Evolutionary conservation across 2,329 filamentous ascomycete species (phyloP), one percentile per base, ranked within the genome.

Genomic region (Lizonia empirigonia): DNA sequence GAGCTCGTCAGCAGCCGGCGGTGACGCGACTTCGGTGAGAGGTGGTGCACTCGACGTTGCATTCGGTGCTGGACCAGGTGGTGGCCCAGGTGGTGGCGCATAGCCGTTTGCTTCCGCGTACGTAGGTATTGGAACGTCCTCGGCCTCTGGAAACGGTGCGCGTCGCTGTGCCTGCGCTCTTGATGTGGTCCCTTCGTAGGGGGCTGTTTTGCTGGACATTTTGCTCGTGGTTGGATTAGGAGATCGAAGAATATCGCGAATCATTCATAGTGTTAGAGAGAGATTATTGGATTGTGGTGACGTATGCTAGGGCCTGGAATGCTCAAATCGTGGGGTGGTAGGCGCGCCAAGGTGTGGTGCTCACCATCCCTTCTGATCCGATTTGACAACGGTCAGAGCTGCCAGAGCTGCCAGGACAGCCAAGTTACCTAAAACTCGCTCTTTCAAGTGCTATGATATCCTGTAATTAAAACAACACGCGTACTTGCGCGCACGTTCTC

Each of bases 21-120:
- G 44, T 23, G 39, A 20, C 7, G 27, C 23, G 22, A 37, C 35
- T 35, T 49, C 40, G 7, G 36, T 19, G n/a, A 15, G 38, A 12
- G 44, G 27, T 7, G 29, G 29, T 23, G n/a, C 39, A 36, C 24
- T 27, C 24, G 50, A 23, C 20, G 27, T 37, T 27, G 42, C 13
- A 9, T 20, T 19, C 12, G 49, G 42, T 10, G 49, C 37, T 33
- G 49, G 44, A 22, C 49, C 49, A 23, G 41, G 42, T 10, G 49
- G 44, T 33, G 49, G 44, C 26, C 49, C 49, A 23, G 41, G 36
- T 13, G 49, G 42, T 22, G 44, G 44, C 22, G 38, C 49, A 33
- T 42, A 44, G 22, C 49, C 42, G 37, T 44, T 52, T 29, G 49
- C 49, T 47, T 52, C 49, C 37, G 42, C 49, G 20, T 52, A 52